A percentile compares a stretch with the other conserved stretches of the same genome.
These are phyloP conservation scores for Paspalum notatum DNA, from an alignment of 176 grass and related monocot species.

Conservation along the genomic window DNA sequence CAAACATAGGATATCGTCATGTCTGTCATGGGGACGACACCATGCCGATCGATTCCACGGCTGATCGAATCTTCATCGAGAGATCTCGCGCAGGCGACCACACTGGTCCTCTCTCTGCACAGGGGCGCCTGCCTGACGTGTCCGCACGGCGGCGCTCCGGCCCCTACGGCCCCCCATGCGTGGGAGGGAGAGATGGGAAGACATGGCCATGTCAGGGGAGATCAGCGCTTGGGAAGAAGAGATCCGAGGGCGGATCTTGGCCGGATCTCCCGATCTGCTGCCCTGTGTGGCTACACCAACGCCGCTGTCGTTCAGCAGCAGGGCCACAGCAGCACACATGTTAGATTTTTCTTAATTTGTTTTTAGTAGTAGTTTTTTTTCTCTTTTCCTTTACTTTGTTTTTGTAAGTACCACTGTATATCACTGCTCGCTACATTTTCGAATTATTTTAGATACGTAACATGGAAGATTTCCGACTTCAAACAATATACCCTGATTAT, in stretches of 20 bases:
- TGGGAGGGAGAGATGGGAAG: background rate
- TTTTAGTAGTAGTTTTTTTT: background rate
- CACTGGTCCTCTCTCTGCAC: background rate
- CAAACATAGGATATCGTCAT: constrained; percentile 12
- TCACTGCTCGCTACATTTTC: too few species aligned
- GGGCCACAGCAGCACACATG: background rate
- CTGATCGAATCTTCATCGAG: constrained; percentile 30
- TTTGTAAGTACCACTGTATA: background rate
- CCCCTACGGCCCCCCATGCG: constrained; percentile 44
- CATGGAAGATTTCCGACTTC: too few species aligned
- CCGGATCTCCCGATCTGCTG: constrained; percentile 44
- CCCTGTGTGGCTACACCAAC: constrained; percentile 25
- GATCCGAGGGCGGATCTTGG: constrained; percentile 44
- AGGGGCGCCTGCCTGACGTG: constrained; percentile 18
- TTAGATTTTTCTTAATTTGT: background rate
- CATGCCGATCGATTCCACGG: background rate
- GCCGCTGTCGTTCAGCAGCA: background rate
- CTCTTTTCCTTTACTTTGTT: background rate
- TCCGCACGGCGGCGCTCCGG: constrained; percentile 40
- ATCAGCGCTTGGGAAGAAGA: constrained; percentile 5
- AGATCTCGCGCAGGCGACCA: background rate
- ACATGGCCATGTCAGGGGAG: background rate
- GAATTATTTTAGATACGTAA: too few species aligned
- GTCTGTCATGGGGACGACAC: background rate
- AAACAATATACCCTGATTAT: too few species aligned